A percentile compares a stretch with the other conserved stretches of the same genome.
These are phyloP conservation scores for Zopfochytrium polystomum DNA, from an alignment of 371 early-diverging fungal genomes.

Conservation along the genomic window DNA sequence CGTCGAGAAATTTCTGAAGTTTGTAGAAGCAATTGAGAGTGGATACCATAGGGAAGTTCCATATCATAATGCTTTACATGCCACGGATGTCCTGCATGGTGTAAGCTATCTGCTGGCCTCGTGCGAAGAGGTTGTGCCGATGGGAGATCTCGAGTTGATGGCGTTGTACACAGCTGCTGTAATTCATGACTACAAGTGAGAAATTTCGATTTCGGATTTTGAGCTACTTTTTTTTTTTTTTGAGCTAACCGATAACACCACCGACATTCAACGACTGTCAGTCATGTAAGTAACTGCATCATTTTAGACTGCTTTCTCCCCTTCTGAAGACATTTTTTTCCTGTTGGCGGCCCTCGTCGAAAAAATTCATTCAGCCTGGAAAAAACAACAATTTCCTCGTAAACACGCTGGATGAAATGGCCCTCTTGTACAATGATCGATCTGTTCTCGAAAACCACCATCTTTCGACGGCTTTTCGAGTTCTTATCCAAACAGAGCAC, in stretches of 20 bases:
- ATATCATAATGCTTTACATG: conserved; percentile 55
- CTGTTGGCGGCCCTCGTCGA: not conserved
- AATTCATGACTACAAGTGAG: conserved; percentile 43
- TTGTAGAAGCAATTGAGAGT: conserved; percentile 17
- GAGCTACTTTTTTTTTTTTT: not conserved
- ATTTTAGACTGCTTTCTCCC: not conserved
- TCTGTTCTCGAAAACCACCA: conserved; percentile 59
- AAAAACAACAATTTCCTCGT: conserved; percentile 48
- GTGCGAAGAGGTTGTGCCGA: conserved; percentile 18
- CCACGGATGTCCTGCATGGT: conserved; percentile 54
- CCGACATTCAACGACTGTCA: not conserved
- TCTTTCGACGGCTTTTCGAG: conserved; percentile 38
- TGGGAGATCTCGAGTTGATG: conserved; percentile 43
- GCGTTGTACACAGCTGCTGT: conserved; percentile 51
- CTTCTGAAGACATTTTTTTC: not conserved
- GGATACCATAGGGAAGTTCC: conserved; percentile 16
- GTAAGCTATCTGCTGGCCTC: conserved; percentile 35
- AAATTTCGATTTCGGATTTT: not conserved
- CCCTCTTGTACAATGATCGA: conserved; percentile 56
- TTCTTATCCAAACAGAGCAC: conserved; percentile 40
- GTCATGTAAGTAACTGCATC: conserved; percentile 5
- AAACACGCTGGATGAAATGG: conserved; percentile 38
- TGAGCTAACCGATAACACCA: not conserved
- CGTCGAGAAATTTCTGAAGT: conserved; percentile 9
- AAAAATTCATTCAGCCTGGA: conserved; percentile 34